phyloP scores from a whole-genome alignment of 331 rosid species.

The Prunus yedoensis region DNA sequence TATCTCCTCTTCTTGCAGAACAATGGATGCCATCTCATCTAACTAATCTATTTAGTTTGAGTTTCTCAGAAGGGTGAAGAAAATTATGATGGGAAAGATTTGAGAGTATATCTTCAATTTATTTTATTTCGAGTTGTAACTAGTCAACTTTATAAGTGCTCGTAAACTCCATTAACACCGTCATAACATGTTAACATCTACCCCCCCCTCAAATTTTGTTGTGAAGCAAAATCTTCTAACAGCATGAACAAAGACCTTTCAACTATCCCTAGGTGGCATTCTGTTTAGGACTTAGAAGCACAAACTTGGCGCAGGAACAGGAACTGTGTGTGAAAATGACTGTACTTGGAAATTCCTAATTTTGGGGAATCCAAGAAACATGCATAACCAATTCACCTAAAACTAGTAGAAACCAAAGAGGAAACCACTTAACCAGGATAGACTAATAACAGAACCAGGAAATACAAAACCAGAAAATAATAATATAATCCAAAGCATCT shows the following conservation, averaged over 20 bases:
- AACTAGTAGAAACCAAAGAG: background rate
- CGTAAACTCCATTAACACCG: background rate
- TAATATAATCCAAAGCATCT: background rate
- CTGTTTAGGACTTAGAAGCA: background rate
- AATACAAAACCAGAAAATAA: no score
- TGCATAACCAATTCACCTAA: background rate
- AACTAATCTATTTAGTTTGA: background rate
- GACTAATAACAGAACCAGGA: background rate
- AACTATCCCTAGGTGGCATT: background rate
- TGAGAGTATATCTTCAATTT: background rate
- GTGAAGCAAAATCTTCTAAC: background rate
- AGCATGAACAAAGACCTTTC: background rate
- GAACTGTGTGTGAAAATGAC: background rate
- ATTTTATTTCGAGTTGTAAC: background rate
- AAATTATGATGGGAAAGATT: background rate
- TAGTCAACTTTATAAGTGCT: background rate
- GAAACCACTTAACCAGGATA: background rate
- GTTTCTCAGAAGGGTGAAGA: background rate
- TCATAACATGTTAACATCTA: background rate
- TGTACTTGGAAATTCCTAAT: background rate
- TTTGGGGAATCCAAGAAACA: background rate
- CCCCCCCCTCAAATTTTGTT: background rate
- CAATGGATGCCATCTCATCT: background rate
- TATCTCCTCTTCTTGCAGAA: background rate
- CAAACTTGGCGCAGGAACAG: background rate